A percentile compares a stretch with the other conserved stretches of the same genome.
These are phyloP conservation scores for Geosmithia putterillii DNA, from an alignment of 2,329 filamentous ascomycete genomes.

Conservation along the genomic window DNA sequence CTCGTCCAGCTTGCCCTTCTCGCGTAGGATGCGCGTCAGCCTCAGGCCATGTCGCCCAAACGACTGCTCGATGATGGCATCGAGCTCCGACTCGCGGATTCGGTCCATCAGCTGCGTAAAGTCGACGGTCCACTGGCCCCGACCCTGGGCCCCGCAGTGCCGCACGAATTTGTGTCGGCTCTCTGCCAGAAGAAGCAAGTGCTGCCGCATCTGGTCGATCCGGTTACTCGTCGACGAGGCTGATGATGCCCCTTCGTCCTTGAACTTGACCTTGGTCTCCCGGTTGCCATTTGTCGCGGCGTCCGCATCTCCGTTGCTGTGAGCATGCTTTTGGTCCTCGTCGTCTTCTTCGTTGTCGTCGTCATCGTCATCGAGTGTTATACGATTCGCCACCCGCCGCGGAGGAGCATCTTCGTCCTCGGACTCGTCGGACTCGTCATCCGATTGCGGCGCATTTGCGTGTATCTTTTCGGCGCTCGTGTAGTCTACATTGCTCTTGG, in stretches of 20 bases:
- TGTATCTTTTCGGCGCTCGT: slow-evolving; percentile 36
- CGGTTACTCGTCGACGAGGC: no score
- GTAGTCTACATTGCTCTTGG: slow-evolving; percentile 31
- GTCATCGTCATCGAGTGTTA: slow-evolving; percentile 7
- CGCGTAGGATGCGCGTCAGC: slow-evolving; percentile 71
- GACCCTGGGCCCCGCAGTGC: slow-evolving; percentile 49
- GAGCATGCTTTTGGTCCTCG: slow-evolving; percentile 19
- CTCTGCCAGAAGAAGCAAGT: slow-evolving; percentile 60
- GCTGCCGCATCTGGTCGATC: slow-evolving; percentile 52
- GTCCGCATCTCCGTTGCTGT: slow-evolving; percentile 16
- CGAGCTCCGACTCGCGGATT: slow-evolving; percentile 66
- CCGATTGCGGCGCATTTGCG: slow-evolving; percentile 14
- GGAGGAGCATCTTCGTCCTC: slow-evolving; percentile 2
- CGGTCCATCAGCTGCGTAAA: slow-evolving; percentile 60
- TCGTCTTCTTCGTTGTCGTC: slow-evolving; percentile 18
- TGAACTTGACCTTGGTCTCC: slow-evolving; percentile 36
- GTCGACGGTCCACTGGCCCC: slow-evolving; percentile 72
- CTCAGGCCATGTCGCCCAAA: slow-evolving; percentile 69
- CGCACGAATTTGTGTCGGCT: slow-evolving; percentile 57
- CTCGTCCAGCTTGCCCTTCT: slow-evolving; percentile 90
- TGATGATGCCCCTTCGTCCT: slow-evolving; percentile 27
- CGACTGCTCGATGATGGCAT: slow-evolving; percentile 65
- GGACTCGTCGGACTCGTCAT: slow-evolving; percentile 13
- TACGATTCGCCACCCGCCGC: not conserved
- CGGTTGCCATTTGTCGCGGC: slow-evolving; percentile 17